A percentile compares a stretch with the other conserved stretches of the same genome.
Conservation (phyloP, 2,329 filamentous ascomycete genomes). For the Furcasterigmium sp. region DNA sequence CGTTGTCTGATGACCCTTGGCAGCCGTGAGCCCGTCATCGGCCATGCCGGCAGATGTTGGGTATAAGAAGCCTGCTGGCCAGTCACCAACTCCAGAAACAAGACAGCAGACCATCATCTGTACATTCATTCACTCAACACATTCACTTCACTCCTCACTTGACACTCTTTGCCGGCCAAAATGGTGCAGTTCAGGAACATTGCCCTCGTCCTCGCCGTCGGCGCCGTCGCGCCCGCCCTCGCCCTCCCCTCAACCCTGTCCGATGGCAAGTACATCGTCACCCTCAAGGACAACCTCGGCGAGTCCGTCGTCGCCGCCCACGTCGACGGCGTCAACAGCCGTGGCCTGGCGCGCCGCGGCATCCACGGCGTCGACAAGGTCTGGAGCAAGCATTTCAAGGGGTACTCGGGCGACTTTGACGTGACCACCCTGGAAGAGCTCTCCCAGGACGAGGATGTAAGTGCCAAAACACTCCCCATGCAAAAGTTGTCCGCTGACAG, state of each 20-base stretch:
- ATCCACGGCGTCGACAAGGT: constrained; percentile 7
- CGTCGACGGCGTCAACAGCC: constrained; percentile 22
- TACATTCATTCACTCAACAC: too few relatives aligned
- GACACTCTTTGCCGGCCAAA: background rate
- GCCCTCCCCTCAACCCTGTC: constrained; percentile 17
- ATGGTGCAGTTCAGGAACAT: background rate
- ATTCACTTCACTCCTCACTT: too few relatives aligned
- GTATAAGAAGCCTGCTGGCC: too few relatives aligned
- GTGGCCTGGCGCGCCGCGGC: constrained; percentile 23
- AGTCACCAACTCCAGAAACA: too few relatives aligned
- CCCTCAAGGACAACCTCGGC: constrained; percentile 29
- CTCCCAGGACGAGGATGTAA: background rate
- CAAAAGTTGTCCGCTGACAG: too few relatives aligned
- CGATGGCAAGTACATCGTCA: constrained; percentile 38
- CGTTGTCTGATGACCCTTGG: too few relatives aligned
- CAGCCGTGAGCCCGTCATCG: too few relatives aligned
- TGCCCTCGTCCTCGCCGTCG: background rate
- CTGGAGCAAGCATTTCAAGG: constrained; percentile 27
- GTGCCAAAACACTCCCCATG: too few relatives aligned
- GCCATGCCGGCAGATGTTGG: too few relatives aligned
- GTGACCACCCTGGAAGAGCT: constrained; percentile 27
- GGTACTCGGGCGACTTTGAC: constrained; percentile 38
- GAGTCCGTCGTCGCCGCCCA: constrained; percentile 19
- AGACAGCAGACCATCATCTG: too few relatives aligned
- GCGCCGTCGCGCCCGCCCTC: constrained; percentile 15